phyloP scores from a whole-genome alignment of 2,329 filamentous ascomycete species.

The Aureobasidium uvarum region DNA sequence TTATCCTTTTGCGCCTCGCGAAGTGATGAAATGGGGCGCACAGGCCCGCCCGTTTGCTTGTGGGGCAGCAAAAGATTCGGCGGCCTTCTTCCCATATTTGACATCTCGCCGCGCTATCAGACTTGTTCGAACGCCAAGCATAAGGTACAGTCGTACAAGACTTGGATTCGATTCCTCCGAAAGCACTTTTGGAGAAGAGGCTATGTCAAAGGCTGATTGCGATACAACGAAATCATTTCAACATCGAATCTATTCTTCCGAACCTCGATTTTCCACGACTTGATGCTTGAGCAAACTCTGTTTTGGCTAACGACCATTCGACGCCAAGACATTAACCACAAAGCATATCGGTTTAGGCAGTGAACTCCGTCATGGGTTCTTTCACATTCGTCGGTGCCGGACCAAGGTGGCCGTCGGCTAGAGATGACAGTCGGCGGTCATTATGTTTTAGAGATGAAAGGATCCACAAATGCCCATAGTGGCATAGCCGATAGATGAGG shows the following conservation, averaged over 20 bases:
- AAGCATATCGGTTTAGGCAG: conserved; percentile 1
- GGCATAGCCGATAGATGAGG: background rate
- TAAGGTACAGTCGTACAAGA: background rate
- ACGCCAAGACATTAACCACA: background rate
- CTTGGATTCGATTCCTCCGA: background rate
- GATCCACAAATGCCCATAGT: background rate
- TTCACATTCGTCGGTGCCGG: background rate
- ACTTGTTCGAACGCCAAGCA: background rate
- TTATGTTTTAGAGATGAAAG: background rate
- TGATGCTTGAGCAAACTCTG: background rate
- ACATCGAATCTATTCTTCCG: background rate
- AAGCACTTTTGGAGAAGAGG: background rate
- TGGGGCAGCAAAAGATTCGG: background rate
- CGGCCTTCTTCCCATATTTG: background rate
- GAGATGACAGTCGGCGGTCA: background rate
- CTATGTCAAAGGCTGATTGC: too few species aligned
- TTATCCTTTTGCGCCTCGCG: conserved; percentile 14
- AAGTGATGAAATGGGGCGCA: conserved; percentile 20
- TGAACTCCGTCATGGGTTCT: background rate
- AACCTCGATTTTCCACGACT: too few species aligned
- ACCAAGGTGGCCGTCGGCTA: background rate
- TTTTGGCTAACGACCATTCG: background rate
- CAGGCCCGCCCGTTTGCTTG: conserved; percentile 1
- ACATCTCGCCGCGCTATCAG: background rate
- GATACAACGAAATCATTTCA: background rate